Evolutionary conservation across 2,329 filamentous ascomycete genomes (phyloP).

Genomic region (Cercospora berteroae): DNA sequence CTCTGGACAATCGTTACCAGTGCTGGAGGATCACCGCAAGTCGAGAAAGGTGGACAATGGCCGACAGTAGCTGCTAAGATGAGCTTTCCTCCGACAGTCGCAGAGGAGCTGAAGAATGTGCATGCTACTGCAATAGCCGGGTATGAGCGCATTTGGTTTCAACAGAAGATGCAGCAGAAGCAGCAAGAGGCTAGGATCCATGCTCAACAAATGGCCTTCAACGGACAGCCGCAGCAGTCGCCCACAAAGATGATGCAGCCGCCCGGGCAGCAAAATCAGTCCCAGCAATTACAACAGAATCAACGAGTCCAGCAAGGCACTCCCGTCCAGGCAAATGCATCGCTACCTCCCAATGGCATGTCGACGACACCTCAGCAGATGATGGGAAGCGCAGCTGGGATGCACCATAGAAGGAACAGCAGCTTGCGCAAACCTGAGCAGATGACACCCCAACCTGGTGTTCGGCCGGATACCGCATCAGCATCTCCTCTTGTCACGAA

Average conservation of each 20-base stretch:
- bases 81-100: conserved; percentile 58
- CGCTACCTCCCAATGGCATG: conserved; percentile 48
- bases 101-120: conserved; percentile 65
- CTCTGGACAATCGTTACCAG: conserved; percentile 77
- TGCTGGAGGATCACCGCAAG: conserved; percentile 71
- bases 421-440: conserved; percentile 33
- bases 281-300: conserved; percentile 31
- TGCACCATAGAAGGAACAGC: conserved; percentile 36
- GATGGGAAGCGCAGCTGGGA: conserved; percentile 36
- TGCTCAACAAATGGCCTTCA: conserved; percentile 43
- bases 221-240: conserved; percentile 34
- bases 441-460: conserved; percentile 31
- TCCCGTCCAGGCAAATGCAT: conserved; percentile 48
- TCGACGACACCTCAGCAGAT: conserved; percentile 49
- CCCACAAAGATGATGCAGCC: conserved; percentile 37
- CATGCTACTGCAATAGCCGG: conserved; percentile 73
- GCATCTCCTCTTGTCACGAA: conserved; percentile 34
- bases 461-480: conserved; percentile 23
- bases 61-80: conserved; percentile 60
- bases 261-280: conserved; percentile 27
- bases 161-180: conserved; percentile 50
- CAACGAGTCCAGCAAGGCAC: conserved; percentile 39
- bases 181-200: conserved; percentile 37
- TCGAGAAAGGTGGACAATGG: conserved; percentile 72
- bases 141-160: conserved; percentile 70